A percentile compares a stretch with the other conserved stretches of the same genome.
phyloP scores from a whole-genome alignment of 2,329 filamentous ascomycete genomes.

The Paecilomyces formosus region DNA sequence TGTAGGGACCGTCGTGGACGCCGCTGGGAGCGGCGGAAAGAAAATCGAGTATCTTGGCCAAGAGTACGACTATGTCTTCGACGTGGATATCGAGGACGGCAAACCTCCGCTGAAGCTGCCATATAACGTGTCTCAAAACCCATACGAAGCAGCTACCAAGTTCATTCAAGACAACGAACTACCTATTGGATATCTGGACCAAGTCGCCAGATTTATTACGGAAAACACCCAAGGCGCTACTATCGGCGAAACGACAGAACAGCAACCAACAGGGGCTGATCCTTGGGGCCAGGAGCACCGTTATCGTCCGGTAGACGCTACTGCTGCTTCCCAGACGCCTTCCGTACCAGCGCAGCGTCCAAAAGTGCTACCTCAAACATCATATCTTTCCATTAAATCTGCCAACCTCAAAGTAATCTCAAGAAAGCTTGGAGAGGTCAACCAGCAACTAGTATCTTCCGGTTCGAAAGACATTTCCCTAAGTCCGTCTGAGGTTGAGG shows the following conservation, averaged over 20 bases:
- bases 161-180: constrained; percentile 87
- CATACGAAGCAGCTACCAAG: constrained; percentile 83
- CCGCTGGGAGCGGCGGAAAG: constrained; percentile 71
- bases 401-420: constrained; percentile 64
- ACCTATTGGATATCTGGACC: constrained; percentile 78
- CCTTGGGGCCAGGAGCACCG: constrained; percentile 71
- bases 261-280: constrained; percentile 50
- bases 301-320: constrained; percentile 65
- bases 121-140: constrained; percentile 86
- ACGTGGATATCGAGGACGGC: constrained; percentile 92
- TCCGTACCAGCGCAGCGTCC: constrained; percentile 35
- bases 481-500: constrained; percentile 61
- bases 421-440: constrained; percentile 70
- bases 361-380: constrained; percentile 67
- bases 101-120: constrained; percentile 90
- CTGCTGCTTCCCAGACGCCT: constrained; percentile 26
- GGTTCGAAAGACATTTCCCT: constrained; percentile 68
- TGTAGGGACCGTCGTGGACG: constrained; percentile 90
- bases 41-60: constrained; percentile 73
- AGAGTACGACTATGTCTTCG: constrained; percentile 93
- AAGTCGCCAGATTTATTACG: constrained; percentile 86
- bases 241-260: constrained; percentile 54
- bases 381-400: constrained; percentile 68
- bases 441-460: constrained; percentile 57
- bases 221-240: constrained; percentile 82